Conservation (phyloP, 257 asterid species). For the Fraxinus americana region DNA sequence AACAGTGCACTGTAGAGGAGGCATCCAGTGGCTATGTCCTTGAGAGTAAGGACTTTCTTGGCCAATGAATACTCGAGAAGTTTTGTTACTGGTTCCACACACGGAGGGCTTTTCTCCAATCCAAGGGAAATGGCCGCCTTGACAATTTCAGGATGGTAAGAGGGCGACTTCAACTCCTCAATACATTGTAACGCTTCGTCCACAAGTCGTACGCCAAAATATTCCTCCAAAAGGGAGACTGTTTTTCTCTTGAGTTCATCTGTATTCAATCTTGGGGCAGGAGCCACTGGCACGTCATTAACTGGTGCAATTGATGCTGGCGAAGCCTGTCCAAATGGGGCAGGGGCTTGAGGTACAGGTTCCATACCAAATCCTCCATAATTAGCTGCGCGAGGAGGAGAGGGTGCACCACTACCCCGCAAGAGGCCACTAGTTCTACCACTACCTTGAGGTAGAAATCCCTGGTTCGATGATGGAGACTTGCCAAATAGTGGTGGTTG, state of each 20-base stretch:
- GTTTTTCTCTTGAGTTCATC: constrained; percentile 69
- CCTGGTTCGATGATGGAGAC: constrained; percentile 53
- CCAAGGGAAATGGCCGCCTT: constrained; percentile 70
- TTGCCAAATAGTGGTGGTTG: constrained; percentile 61
- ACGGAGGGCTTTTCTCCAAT: constrained; percentile 69
- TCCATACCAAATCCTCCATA: constrained; percentile 45
- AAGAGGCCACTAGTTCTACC: constrained; percentile 70
- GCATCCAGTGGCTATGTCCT: constrained; percentile 56
- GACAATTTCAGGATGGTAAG: constrained; percentile 75
- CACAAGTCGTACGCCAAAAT: constrained; percentile 58
- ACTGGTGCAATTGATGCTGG: constrained; percentile 33
- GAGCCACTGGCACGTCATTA: constrained; percentile 42
- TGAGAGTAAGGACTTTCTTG: constrained; percentile 44
- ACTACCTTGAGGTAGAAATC: constrained; percentile 66
- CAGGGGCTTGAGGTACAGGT: constrained; percentile 41
- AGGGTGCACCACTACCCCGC: constrained; percentile 52
- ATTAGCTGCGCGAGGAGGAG: constrained; percentile 37
- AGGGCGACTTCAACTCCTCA: constrained; percentile 32
- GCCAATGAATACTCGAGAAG: constrained; percentile 60
- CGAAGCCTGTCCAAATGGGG: constrained; percentile 31
- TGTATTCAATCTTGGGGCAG: constrained; percentile 31
- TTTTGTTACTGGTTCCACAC: constrained; percentile 56
- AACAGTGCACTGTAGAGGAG: constrained; percentile 49
- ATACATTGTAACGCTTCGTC: constrained; percentile 85
- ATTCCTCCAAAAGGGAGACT: constrained; percentile 71